Base-by-base conservation (phyloP, 768 basidiomycete genomes). In the Suillus placidus region DNA sequence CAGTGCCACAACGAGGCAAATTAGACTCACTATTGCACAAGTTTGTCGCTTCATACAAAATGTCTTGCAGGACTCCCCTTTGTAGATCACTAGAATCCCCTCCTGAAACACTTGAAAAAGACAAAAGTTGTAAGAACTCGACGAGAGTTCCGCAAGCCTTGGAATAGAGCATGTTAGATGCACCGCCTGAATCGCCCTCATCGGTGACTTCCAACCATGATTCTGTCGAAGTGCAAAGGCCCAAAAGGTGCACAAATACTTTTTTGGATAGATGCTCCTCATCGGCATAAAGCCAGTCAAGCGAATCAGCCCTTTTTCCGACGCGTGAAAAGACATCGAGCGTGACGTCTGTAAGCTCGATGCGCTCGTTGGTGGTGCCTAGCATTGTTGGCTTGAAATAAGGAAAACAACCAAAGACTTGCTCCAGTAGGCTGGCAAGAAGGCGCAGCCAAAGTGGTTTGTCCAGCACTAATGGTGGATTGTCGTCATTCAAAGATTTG, bases 351-450 rank as follows among this genome's bases (percentile, higher is more conserved):
- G 83, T 83, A 68, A 90, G 78, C 63, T 78, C 81, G 63, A 87
- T 79, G 68, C 85, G 87, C 70, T 89, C 88, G 69, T 85, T 81
- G 69, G 86, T 80, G 13, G 82, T 80, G 49, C 77, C 78, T 85
- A 88, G 91, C 2, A 80, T 74, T 32, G 83, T 77, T 38, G 78
- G 73, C 30, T 78, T 78, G n/a, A 85, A 82, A 12, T 82, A 76
- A n/a, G 87, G 87, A 71, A 91, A 87, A 14, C 80, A 72, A 6
- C 78, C 78, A 49, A 87, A 80, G 68, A 86, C 81, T 65, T 84
- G 80, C 54, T 88, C 85, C 2, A 85, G 80, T 30, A 89, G 76
- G 1, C 80, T 83, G 55, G 80, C 71, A 58, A 89, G 77, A 64
- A 88, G 78, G 34, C 81, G 80, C 13, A 82, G 71, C 87, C 86